Evolutionary conservation across 768 basidiomycete species (phyloP).

Genomic region (Rhodotorula taiwanensis): DNA sequence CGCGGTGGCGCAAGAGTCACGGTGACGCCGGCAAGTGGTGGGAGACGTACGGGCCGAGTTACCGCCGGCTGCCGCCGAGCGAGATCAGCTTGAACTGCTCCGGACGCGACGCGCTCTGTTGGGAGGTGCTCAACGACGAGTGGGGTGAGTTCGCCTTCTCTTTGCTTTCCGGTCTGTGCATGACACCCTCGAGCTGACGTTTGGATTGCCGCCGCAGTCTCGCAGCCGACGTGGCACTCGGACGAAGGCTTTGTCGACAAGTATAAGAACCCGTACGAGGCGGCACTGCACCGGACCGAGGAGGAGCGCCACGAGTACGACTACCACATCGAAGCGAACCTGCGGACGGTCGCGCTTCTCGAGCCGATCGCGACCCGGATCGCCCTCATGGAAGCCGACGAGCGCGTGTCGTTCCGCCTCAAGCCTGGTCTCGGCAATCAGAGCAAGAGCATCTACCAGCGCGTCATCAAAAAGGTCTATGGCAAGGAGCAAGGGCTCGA

Average conservation of each 20-base stretch:
- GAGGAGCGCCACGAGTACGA: constrained; percentile 98
- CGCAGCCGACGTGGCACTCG: constrained; percentile 95
- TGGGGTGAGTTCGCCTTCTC: constrained; percentile 51
- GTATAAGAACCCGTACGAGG: constrained; percentile 95
- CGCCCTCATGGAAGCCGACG: constrained; percentile 80
- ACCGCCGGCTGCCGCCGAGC: constrained; percentile 47
- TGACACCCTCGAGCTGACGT: too few species aligned
- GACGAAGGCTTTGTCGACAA: constrained; percentile 90
- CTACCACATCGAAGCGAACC: constrained; percentile 83
- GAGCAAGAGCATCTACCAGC: constrained; percentile 79
- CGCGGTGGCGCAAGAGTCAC: constrained; percentile 45
- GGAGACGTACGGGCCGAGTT: constrained; percentile 66
- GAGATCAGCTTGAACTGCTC: constrained; percentile 86
- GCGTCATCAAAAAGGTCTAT: constrained; percentile 89
- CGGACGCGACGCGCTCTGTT: constrained; percentile 85
- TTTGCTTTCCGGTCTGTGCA: too few species aligned
- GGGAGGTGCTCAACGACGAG: constrained; percentile 90
- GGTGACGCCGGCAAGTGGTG: constrained; percentile 51
- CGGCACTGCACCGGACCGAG: constrained; percentile 90
- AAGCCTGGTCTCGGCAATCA: constrained; percentile 83
- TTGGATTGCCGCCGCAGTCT: constrained; percentile 52
- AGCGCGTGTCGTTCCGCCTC: constrained; percentile 70
- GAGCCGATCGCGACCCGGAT: constrained; percentile 80
- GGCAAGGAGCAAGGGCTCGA: constrained; percentile 69
- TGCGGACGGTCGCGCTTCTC: constrained; percentile 80